Evolutionary conservation across 176 grass and related monocot genomes (phyloP), one percentile per base, ranked within the genome.

Genomic region (Bromus sterilis): DNA sequence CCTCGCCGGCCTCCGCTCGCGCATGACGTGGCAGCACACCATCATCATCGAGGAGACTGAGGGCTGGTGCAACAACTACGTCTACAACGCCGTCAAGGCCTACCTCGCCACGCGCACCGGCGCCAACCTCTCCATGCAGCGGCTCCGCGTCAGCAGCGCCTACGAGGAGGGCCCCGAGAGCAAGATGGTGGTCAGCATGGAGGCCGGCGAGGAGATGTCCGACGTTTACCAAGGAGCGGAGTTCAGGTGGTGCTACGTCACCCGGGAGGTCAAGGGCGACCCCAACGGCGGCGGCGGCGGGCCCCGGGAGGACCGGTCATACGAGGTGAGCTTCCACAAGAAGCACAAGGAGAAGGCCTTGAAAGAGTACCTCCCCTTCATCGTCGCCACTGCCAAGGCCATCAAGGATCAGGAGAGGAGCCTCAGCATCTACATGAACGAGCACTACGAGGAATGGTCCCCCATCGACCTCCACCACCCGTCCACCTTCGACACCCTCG

Each of bases 381-480:
- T 97, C 43, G 14, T 94, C 30, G 79, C 81, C 48, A 65, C 55
- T 2, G 94, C 91, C 48, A 92, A 94, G 76, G 79, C 56, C 46
- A 85, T 93, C 9, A 81, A 82, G 32, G 78, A 92, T 0, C 78
- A 89, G 74, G 80, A 88, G 65, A 89, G 75, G 48, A 76, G 60
- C 14, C 86, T 94, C 37, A 78, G 68, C 62, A 85, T 92, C 9
- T 77, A 78, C 75, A 90, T 93, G 87, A 91, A 84, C 6, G 76
- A 91, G 5, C 75, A 84, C 0, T 46, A 15, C 0, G 80, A 84
- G 21, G 55, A 73, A 9, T 97, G 92, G 95, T 82, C 25, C 29
- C 35, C 92, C 0, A 78, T 92, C 14, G 71, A 88, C 10, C 84
- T 94, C 73, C 92, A 90, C 20, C 95, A 98, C 71, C 95, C 95